A percentile compares a stretch with the other conserved stretches of the same genome.
phyloP scores from a whole-genome alignment of 768 basidiomycete genomes.

The Auriscalpium microsporum region DNA sequence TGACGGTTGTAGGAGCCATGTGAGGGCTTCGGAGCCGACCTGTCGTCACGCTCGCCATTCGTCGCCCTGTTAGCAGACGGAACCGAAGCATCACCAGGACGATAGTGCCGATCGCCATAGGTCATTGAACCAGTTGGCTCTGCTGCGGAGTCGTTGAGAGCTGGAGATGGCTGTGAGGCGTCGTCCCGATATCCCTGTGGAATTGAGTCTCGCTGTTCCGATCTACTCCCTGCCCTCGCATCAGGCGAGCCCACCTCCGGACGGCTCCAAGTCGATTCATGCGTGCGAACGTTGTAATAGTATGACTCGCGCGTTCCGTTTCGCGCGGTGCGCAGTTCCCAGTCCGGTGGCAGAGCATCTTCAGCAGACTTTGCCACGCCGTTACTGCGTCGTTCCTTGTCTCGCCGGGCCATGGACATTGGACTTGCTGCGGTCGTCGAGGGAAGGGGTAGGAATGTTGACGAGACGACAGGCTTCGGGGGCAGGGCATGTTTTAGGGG shows the following conservation, averaged over 20 bases:
- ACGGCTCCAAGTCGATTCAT: conserved; percentile 12
- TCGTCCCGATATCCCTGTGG: conserved; percentile 4
- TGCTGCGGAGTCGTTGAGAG: background rate
- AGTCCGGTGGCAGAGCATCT: conserved; percentile 4
- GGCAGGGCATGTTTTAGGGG: conserved; percentile 14
- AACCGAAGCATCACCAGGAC: background rate
- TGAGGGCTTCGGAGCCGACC: background rate
- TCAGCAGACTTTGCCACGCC: conserved; percentile 6
- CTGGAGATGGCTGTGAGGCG: background rate
- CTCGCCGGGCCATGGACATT: conserved; percentile 13
- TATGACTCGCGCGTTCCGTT: conserved; percentile 1
- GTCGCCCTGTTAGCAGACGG: background rate
- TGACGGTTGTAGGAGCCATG: background rate
- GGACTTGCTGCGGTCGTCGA: conserved; percentile 16
- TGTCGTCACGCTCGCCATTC: background rate
- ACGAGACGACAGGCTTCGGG: conserved; percentile 12
- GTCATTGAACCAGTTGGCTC: background rate
- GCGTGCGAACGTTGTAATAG: conserved; percentile 1
- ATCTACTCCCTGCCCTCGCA: conserved; percentile 4
- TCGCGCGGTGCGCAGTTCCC: conserved; percentile 7
- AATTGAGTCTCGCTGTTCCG: conserved; percentile 4
- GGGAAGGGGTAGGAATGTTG: conserved; percentile 10
- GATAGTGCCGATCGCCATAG: conserved; percentile 1
- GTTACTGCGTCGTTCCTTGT: conserved; percentile 14
- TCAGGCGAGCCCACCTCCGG: conserved; percentile 3